Conservation (phyloP, 2,329 filamentous ascomycete genomes). For the Claviceps sp. region DNA sequence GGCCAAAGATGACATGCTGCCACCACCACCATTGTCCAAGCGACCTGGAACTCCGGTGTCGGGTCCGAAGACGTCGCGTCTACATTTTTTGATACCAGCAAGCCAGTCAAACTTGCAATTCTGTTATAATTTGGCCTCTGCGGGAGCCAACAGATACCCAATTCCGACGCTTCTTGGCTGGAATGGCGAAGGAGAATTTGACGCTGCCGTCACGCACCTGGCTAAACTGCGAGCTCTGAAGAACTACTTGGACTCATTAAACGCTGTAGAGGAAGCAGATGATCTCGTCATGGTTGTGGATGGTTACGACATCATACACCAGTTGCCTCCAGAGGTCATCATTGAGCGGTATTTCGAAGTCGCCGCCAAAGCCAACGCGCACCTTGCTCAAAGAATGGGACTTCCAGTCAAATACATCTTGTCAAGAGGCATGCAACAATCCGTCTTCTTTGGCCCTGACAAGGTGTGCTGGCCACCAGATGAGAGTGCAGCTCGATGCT, state of each 20-base stretch:
- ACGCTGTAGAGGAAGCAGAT: constrained; percentile 23
- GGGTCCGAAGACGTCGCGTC: constrained; percentile 13
- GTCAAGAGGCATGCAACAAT: constrained; percentile 20
- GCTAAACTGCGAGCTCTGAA: constrained; percentile 25
- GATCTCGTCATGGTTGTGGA: constrained; percentile 53
- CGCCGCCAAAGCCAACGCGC: constrained; percentile 36
- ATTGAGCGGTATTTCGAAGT: constrained; percentile 47
- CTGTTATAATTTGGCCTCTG: constrained; percentile 26
- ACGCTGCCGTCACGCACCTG: constrained; percentile 23
- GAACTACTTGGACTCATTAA: constrained; percentile 20
- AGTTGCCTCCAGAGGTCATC: constrained; percentile 49
- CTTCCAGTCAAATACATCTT: constrained; percentile 18
- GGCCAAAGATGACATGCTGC: background rate
- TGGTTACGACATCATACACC: constrained; percentile 50
- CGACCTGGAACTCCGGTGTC: background rate
- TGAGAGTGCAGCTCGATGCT: constrained; percentile 24
- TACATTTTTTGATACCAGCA: constrained; percentile 26
- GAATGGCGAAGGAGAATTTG: constrained; percentile 21
- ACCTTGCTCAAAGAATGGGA: constrained; percentile 36
- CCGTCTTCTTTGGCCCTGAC: constrained; percentile 31
- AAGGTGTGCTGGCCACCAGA: constrained; percentile 30
- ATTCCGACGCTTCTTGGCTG: constrained; percentile 25
- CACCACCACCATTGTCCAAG: background rate
- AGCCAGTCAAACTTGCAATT: constrained; percentile 22
- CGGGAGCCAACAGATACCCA: constrained; percentile 24